Evolutionary conservation across 129 eudicot species (phyloP).

Genomic region (sunflower (Helianthus annuus)): HanXRQr2.0-SUNRISE NC_035433.2:121589533-121590032

Average conservation of each 20-base stretch:
- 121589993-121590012: too few relatives aligned
- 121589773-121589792: constrained; percentile 95
- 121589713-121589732: constrained; percentile 84
- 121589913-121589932: too few relatives aligned
- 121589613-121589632: constrained; percentile 80
- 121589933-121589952: too few relatives aligned
- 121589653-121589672: constrained; percentile 2
- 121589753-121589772: constrained; percentile 97
- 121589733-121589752: constrained; percentile 89
- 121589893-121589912: too few relatives aligned
- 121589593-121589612: constrained; percentile 65
- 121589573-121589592: constrained; percentile 64
- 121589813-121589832: constrained; percentile 70
- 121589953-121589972: too few relatives aligned
- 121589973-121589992: too few relatives aligned
- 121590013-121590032: too few relatives aligned
- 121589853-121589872: too few relatives aligned
- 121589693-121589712: constrained; percentile 28
- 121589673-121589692: neutral
- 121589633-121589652: constrained; percentile 41
- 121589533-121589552: constrained; percentile 88
- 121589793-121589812: constrained; percentile 97
- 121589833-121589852: constrained; percentile 67
- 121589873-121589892: too few relatives aligned
- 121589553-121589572: constrained; percentile 97